A percentile compares a stretch with the other conserved stretches of the same genome.
These are phyloP conservation scores for Groenewaldozyma salmanticensis DNA, from an alignment of 805 yeast genomes.

Conservation along the genomic window DNA sequence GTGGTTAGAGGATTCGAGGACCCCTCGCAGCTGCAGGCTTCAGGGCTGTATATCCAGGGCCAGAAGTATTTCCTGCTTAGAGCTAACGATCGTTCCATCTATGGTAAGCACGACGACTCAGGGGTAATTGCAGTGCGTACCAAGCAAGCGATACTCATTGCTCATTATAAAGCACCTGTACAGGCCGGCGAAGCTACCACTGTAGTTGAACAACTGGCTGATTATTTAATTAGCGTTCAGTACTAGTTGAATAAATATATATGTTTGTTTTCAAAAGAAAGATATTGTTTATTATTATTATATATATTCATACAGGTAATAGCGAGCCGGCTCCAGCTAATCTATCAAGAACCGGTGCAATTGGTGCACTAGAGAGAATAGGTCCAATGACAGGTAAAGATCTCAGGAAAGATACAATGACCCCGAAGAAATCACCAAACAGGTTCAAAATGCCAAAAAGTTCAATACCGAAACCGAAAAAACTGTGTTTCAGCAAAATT, in stretches of 20 bases:
- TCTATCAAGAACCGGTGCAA: constrained; percentile 66
- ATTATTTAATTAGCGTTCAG: constrained; percentile 80
- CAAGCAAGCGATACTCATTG: constrained; percentile 81
- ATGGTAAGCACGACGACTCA: constrained; percentile 81
- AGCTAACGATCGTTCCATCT: constrained; percentile 88
- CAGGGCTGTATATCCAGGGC: constrained; percentile 77
- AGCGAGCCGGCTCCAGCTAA: constrained; percentile 59
- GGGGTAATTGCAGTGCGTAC: constrained; percentile 91
- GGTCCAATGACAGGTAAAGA: constrained; percentile 86
- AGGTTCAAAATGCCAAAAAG: constrained; percentile 81
- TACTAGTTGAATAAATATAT: constrained; percentile 37
- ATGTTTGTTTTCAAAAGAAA: neutral
- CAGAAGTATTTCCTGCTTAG: constrained; percentile 79
- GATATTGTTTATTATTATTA: neutral
- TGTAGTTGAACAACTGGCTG: constrained; percentile 92
- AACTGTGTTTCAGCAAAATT: constrained; percentile 66
- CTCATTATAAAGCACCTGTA: constrained; percentile 79
- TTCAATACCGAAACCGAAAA: constrained; percentile 78
- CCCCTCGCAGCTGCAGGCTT: constrained; percentile 68
- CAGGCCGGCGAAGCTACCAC: constrained; percentile 93
- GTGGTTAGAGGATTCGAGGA: constrained; percentile 74
- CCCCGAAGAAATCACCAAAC: constrained; percentile 90
- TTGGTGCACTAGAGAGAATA: constrained; percentile 61
- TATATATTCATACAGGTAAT: constrained; percentile 39
- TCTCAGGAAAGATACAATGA: constrained; percentile 76